A percentile compares a stretch with the other conserved stretches of the same genome.
Evolutionary conservation across 352 stramenopile genomes (phyloP).

Genomic region (Globisporangium okanoganense): DNA sequence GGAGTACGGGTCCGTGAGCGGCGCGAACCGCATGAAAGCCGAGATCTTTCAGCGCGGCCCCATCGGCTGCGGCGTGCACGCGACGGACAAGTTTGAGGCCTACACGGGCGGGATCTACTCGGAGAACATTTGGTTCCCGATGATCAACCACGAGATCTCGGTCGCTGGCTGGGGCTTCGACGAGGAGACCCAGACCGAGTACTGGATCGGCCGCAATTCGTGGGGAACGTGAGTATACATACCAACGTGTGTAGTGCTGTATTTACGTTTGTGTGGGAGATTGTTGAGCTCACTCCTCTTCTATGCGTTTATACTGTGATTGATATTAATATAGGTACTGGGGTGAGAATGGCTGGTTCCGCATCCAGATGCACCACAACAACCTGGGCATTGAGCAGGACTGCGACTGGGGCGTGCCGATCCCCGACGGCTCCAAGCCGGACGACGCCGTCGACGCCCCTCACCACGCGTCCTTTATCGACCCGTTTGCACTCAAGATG

Average conservation of each 20-base stretch:
- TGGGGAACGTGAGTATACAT: slow-evolving; percentile 73
- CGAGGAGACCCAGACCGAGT: slow-evolving; percentile 84
- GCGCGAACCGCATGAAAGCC: slow-evolving; percentile 87
- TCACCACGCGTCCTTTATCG: background rate
- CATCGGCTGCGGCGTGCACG: slow-evolving; percentile 86
- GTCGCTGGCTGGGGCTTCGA: slow-evolving; percentile 86
- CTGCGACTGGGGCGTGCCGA: slow-evolving; percentile 86
- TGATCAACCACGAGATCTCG: slow-evolving; percentile 90
- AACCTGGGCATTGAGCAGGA: slow-evolving; percentile 88
- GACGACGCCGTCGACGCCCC: slow-evolving; percentile 7
- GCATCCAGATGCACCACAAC: slow-evolving; percentile 88
- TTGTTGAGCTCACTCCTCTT: slow-evolving; percentile 1
- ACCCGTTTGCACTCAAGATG: slow-evolving; percentile 5
- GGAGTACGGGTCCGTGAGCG: slow-evolving; percentile 87
- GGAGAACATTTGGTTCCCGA: slow-evolving; percentile 73
- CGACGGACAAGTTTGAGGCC: slow-evolving; percentile 79
- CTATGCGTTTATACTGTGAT: no score
- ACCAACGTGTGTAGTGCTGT: background rate
- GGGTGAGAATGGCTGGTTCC: slow-evolving; percentile 92
- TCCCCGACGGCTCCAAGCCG: slow-evolving; percentile 76
- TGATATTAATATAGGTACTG: slow-evolving; percentile 47
- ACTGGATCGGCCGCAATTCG: slow-evolving; percentile 92
- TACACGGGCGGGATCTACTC: slow-evolving; percentile 84
- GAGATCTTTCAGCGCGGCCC: slow-evolving; percentile 91
- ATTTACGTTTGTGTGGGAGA: no score